Percentiles rank a stretch among this genome's conserved stretches.
Evolutionary conservation across 2,329 filamentous ascomycete species (phyloP).

Genomic region (Fusarium nanum): DNA sequence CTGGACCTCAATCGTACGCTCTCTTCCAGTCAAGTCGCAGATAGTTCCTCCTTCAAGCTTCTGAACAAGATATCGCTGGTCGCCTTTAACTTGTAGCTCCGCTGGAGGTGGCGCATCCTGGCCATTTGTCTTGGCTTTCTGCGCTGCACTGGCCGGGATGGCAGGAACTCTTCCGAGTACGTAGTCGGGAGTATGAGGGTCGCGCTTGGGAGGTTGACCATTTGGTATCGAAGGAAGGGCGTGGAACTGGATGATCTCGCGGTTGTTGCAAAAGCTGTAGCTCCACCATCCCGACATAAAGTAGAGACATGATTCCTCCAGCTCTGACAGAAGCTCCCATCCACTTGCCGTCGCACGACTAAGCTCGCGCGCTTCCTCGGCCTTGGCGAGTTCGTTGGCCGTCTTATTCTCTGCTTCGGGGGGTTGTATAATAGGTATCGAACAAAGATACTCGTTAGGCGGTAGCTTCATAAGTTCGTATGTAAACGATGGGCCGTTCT

Average conservation of each 20-base stretch:
- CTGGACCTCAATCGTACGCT: constrained; percentile 86
- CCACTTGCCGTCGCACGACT: constrained; percentile 80
- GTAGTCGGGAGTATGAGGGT: constrained; percentile 80
- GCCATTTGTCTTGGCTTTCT: constrained; percentile 39
- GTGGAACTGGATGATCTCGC: constrained; percentile 90
- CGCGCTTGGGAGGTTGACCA: constrained; percentile 79
- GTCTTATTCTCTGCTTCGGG: constrained; percentile 70
- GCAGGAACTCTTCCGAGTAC: constrained; percentile 72
- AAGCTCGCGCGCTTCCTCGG: constrained; percentile 84
- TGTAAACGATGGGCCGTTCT: constrained; percentile 49
- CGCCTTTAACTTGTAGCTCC: constrained; percentile 82
- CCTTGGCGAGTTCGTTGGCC: constrained; percentile 73
- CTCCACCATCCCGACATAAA: constrained; percentile 92
- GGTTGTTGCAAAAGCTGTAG: constrained; percentile 92
- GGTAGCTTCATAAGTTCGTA: constrained; percentile 83
- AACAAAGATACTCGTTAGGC: constrained; percentile 82
- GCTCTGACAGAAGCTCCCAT: constrained; percentile 80
- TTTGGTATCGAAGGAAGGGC: constrained; percentile 75
- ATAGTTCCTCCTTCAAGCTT: constrained; percentile 81
- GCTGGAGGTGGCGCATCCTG: constrained; percentile 58
- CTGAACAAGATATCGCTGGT: constrained; percentile 88
- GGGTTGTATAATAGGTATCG: constrained; percentile 77
- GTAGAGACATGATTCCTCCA: constrained; percentile 88
- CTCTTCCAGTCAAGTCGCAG: constrained; percentile 86
- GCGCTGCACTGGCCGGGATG: constrained; percentile 48